Conservation (phyloP, 495 filamentous ascomycete genomes). For the Talaromyces nanjingensis region DNA sequence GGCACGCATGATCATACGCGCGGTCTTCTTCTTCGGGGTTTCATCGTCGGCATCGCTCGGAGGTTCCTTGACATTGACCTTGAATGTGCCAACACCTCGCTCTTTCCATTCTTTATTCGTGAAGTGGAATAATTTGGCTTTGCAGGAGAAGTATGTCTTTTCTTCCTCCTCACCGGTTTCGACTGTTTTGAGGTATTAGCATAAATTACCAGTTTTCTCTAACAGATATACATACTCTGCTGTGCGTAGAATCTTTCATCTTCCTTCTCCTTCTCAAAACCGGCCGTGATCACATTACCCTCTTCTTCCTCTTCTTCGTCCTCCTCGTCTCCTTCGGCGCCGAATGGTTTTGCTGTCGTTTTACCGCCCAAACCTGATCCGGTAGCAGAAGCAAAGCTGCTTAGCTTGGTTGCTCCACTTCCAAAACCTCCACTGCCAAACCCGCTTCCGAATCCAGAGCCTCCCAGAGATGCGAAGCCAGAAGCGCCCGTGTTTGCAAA, state of each 20-base stretch:
- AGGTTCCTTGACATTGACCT: constrained; percentile 63
- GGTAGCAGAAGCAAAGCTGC: constrained; percentile 63
- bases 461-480: constrained; percentile 29
- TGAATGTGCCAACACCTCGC: constrained; percentile 72
- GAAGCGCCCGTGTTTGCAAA: constrained; percentile 22
- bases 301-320: constrained; percentile 41
- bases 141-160: constrained; percentile 52
- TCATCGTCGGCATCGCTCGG: constrained; percentile 32
- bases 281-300: constrained; percentile 37
- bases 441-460: constrained; percentile 49
- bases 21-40: constrained; percentile 39
- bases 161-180: constrained; percentile 72
- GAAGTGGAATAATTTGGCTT: constrained; percentile 72
- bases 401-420: constrained; percentile 41
- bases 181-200: constrained; percentile 33
- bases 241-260: constrained; percentile 65
- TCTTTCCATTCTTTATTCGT: constrained; percentile 78
- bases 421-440: constrained; percentile 35
- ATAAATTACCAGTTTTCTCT: not conserved
- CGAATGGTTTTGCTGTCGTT: constrained; percentile 61
- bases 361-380: constrained; percentile 42
- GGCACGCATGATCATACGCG: constrained; percentile 79
- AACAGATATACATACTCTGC: constrained; percentile 46
- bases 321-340: constrained; percentile 58
- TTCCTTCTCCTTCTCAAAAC: constrained; percentile 43